Conservation (phyloP, 495 filamentous ascomycete species). For the Aspergillus funiculosus region DNA sequence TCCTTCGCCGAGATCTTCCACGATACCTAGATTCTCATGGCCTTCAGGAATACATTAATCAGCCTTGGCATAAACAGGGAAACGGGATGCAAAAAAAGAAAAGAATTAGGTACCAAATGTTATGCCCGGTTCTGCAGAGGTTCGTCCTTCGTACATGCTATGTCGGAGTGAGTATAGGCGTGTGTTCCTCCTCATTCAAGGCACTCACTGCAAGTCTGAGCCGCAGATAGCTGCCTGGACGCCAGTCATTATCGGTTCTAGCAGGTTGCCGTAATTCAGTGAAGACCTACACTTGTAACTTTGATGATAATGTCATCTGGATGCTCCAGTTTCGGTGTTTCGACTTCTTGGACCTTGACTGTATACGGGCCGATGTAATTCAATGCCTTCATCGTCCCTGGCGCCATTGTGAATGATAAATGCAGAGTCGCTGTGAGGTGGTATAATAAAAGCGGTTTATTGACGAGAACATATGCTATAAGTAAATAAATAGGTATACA, state of each 20-base stretch:
- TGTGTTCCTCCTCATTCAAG: background rate
- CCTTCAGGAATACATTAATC: no score
- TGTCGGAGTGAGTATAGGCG: constrained; percentile 9
- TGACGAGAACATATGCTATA: no score
- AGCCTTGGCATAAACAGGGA: no score
- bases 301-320: constrained; percentile 52
- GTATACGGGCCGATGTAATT: constrained; percentile 49
- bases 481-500: no score
- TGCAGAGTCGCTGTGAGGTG: background rate
- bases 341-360: constrained; percentile 45
- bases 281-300: constrained; percentile 46
- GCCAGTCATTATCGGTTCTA: background rate
- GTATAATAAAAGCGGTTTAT: background rate
- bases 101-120: constrained; percentile 51
- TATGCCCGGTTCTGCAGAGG: constrained; percentile 46
- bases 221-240: constrained; percentile 47
- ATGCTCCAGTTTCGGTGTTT: constrained; percentile 46
- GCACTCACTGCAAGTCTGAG: constrained; percentile 34
- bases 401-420: constrained; percentile 15
- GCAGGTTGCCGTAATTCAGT: background rate
- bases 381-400: constrained; percentile 48
- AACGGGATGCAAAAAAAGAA: no score
- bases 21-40: constrained; percentile 53
- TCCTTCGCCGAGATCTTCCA: constrained; percentile 39
- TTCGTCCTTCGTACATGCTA: constrained; percentile 50